Percentiles rank a stretch among this genome's conserved stretches.
These are phyloP conservation scores for Hyparrhenia diplandra DNA, from an alignment of 176 grass and related monocot species.

Conservation along the genomic window DNA sequence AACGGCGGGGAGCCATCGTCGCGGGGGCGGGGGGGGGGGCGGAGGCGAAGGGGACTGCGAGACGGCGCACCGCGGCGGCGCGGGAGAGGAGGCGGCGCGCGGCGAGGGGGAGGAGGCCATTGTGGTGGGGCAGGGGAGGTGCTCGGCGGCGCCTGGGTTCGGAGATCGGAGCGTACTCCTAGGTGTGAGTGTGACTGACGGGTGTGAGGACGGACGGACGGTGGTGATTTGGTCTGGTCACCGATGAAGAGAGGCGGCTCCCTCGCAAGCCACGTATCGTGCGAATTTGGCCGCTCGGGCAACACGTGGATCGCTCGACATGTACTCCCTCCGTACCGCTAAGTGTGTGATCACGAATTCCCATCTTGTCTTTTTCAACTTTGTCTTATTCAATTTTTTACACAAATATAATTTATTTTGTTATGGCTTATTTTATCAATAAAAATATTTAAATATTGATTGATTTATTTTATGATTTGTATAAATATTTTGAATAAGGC, in stretches of 20 bases:
- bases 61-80: background rate
- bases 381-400: too few species aligned
- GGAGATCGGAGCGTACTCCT: background rate
- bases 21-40: background rate
- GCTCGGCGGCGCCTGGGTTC: constrained; percentile 6
- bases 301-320: constrained; percentile 21
- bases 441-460: too few species aligned
- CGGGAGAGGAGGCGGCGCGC: constrained; percentile 51
- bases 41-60: background rate
- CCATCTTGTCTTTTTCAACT: too few species aligned
- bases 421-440: too few species aligned
- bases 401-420: too few species aligned
- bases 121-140: background rate
- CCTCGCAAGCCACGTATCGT: constrained; percentile 10
- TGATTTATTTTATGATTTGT: too few species aligned
- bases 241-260: background rate
- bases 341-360: too few species aligned
- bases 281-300: background rate
- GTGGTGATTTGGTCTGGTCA: background rate
- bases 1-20: background rate
- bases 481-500: too few species aligned
- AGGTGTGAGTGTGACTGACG: background rate
- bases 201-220: background rate
- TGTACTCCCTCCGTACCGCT: too few species aligned
- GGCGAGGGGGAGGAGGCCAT: constrained; percentile 60